Evolutionary conservation across 805 yeast genomes (phyloP), one percentile per base, ranked within the genome.

Genomic region (Lipomyces yamanashiensis): DNA sequence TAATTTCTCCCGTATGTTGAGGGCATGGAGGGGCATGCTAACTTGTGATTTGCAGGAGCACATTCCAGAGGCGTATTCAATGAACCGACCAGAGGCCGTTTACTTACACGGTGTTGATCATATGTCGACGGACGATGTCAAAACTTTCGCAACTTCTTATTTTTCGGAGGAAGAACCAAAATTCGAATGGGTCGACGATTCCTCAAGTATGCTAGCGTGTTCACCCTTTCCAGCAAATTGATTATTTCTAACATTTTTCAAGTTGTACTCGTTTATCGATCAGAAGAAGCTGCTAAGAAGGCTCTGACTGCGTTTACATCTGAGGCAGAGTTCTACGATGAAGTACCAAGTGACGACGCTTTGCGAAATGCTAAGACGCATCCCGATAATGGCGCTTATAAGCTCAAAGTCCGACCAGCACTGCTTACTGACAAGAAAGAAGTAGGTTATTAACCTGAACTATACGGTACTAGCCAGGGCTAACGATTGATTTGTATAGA

Each of bases 111-210:
- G 90, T 33, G 89, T 86, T 6, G 88, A 86, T 67, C 82, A 80
- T 59, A 76, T 86, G 57, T 81, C 87, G 23, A 84, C 88, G 7
- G 78, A 80, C 52, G 85, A 85, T 58, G 81, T 86, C 67, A 83
- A 82, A 72, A 72, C 78, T 7, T 86, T 80, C 70, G 71, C 85
- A 10, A 85, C 84, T 59, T 74, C 76, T 62, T 81, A 82, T 67
- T 64, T 80, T 54, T 79, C 81, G 66, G 79, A 74, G 59, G 65
- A 39, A 6, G 41, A 50, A 9, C 73, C 72, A 9, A 33, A 37
- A 44, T 69, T 85, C 17, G 83, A 86, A 71, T 86, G 90, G 90
- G 80, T 86, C 47, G 83, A 86, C 70, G 90, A 86, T 70, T 71
- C 82, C n/a, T 76, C 83, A 0, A 58, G 70, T 67, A 63, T 10